These are phyloP conservation scores for Sporobolomyces roseus DNA, from an alignment of 768 basidiomycete genomes.

Conservation along the genomic window DNA sequence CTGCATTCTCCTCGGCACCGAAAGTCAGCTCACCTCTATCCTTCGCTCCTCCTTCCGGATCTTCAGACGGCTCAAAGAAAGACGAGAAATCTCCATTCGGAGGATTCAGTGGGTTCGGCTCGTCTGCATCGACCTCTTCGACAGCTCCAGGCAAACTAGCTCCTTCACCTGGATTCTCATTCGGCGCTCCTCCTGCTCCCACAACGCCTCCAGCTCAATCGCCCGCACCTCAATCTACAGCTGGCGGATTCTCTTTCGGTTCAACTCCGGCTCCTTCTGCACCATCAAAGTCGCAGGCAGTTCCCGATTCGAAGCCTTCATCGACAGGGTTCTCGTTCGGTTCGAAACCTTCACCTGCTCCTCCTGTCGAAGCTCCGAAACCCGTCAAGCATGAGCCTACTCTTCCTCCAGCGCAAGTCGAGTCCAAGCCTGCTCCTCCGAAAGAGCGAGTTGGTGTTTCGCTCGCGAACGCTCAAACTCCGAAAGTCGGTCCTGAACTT, in stretches of 20 bases:
- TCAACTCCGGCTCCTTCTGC: not conserved
- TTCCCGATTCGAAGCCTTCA: not conserved
- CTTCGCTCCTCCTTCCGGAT: constrained; percentile 7
- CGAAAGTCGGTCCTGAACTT: constrained; percentile 28
- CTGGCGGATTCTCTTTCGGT: constrained; percentile 3
- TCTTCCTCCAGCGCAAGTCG: not conserved
- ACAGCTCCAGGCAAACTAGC: not conserved
- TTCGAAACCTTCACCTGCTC: not conserved
- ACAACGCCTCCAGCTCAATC: too few species aligned
- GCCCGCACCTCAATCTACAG: too few species aligned
- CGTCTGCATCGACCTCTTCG: not conserved
- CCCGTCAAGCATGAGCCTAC: not conserved
- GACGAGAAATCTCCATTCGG: not conserved
- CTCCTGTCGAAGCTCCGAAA: constrained; percentile 9
- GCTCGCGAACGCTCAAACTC: constrained; percentile 8
- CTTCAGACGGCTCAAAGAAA: not conserved
- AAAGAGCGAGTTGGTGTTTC: not conserved
- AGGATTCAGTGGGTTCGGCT: constrained; percentile 17
- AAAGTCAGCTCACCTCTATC: not conserved
- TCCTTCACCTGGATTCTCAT: constrained; percentile 7
- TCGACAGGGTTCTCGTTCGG: not conserved
- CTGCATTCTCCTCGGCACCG: constrained; percentile 6
- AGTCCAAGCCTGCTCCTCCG: not conserved
- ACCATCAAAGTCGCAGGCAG: not conserved
- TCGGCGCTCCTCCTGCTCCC: constrained; percentile 2